Base-by-base conservation (phyloP, 768 basidiomycete genomes). In the Pisolithus microcarpus region DNA sequence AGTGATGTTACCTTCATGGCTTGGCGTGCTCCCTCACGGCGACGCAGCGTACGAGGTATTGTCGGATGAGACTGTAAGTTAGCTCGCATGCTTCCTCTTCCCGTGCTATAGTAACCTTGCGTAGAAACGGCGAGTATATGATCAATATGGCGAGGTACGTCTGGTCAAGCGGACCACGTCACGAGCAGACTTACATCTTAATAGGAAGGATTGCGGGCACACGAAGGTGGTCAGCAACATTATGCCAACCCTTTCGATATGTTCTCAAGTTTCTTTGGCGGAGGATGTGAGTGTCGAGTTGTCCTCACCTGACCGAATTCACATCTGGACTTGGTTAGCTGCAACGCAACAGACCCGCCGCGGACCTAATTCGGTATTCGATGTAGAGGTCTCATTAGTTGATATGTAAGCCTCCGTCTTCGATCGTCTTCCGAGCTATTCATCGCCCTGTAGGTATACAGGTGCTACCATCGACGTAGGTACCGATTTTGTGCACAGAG, bases 121-220 rank as follows among this genome's bases (percentile, higher is more conserved):
- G 3, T 63, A 94, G 87, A 95, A 92, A 85, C 84, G 89, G 28
- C 77, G 81, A 72, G 89, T 95, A 55, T 99, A 97, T 67, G 96
- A 98, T 67, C 78, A 85, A 52, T 85, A 93, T 71, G 95, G 95
- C 54, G 92, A 94, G 74, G 85, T 85, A 51, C 54, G 70, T 34
- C 24, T 7, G 46, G 4, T 46, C 31, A 3, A 52, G 8, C 48
- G 50, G 23, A 5, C 19, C 37, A 40, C 15, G 9, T 34, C 31
- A 4, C 40, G 18, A 34, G 26, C 50, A 59, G 16, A 60, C 49
- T n/a, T 13, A 48, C 44, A 58, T 55, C 42, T 43, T 28, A 49
- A 49, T 57, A 92, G 80, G 94, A 96, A 65, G 95, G 95, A 8
- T 66, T 99, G 49, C 91, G 90, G 66, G 88, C 88, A 30, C 90